Evolutionary conservation across 306 rosid species (phyloP).

Genomic region (Cicer yamashitae): DNA sequence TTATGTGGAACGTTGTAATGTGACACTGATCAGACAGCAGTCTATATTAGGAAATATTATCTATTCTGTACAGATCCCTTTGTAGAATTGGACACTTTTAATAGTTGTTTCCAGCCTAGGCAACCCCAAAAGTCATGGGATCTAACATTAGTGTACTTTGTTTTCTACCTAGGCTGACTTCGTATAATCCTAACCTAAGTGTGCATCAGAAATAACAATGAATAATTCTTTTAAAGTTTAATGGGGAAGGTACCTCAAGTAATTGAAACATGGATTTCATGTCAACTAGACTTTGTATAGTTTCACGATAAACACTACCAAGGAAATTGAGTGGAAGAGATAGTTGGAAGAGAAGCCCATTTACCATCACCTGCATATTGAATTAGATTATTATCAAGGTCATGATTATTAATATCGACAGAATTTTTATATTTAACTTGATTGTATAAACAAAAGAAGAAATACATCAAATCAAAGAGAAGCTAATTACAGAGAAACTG

Average conservation of each 20-base stretch:
- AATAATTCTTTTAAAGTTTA: constrained; percentile 31
- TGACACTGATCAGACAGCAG: constrained; percentile 10
- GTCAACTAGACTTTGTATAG: constrained; percentile 94
- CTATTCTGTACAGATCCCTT: not conserved
- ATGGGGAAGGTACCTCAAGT: constrained; percentile 75
- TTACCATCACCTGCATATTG: constrained; percentile 87
- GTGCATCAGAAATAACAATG: not conserved
- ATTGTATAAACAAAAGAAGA: constrained; percentile 12
- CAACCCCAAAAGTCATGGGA: constrained; percentile 3
- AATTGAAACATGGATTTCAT: constrained; percentile 98
- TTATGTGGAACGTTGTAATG: not conserved
- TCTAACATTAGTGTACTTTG: constrained; percentile 5
- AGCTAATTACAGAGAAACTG: constrained; percentile 9
- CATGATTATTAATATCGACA: constrained; percentile 34
- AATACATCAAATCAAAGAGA: constrained; percentile 4
- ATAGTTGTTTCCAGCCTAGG: constrained; percentile 4
- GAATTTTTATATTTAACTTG: not conserved
- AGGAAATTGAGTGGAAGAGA: constrained; percentile 98
- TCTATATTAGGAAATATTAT: constrained; percentile 1
- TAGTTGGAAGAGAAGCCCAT: constrained; percentile 97
- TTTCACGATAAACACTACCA: constrained; percentile 98
- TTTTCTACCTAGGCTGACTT: constrained; percentile 6
- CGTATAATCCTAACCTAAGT: not conserved
- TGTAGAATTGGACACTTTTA: not conserved
- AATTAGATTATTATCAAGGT: constrained; percentile 29